Evolutionary conservation across 2,329 filamentous ascomycete species (phyloP), one percentile per base, ranked within the genome.

Genomic region (Tolypocladium ovalisporum): DNA sequence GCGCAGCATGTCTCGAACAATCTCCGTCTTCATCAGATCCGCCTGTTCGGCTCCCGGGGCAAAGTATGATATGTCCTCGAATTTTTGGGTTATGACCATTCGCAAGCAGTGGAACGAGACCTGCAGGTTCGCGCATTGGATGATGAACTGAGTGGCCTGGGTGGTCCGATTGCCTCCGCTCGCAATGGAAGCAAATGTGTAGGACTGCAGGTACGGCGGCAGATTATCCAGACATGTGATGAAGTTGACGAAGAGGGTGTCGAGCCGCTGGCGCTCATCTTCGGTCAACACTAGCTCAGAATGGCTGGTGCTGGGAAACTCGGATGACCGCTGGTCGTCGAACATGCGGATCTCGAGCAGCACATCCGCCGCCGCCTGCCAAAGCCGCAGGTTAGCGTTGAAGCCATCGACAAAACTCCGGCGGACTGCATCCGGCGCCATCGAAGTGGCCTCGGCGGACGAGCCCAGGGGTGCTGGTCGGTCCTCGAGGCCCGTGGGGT

Each of bases 101-200:
- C 71, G 65, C 6, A 76, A 58, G n/a, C 73, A 76, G 29, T 76
- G 70, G 22, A 71, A 66, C 0, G 73, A 71, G 9, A 73, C 70
- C 29, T 75, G 71, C 0, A 77, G 64, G 22, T 77, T 76, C 0
- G 72, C 72, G 13, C 66, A 68, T 52, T 76, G 75, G 15, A 75
- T 73, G 22, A 68, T 59, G 37, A 71, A 69, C 52, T 72, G 70
- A 2, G 64, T 69, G 1, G 63, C 60, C 2, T 70, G 62, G 4
- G 62, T 60, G 9, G 60, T 61, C 54, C 65, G 62, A 2, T 61
- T 56, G 0, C 56, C 60, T 1, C 60, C 61, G 1, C 57, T 59
- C 0, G 58, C 57, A 0, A 61, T 52, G 0, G 62, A 60, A 2
- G 65, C 62, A 10, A 66, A 64, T 0, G 63, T 65, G 19, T 66